These are phyloP conservation scores for Exophiala alcalophila DNA, from an alignment of 2,329 filamentous ascomycete genomes.

Conservation along the genomic window DNA sequence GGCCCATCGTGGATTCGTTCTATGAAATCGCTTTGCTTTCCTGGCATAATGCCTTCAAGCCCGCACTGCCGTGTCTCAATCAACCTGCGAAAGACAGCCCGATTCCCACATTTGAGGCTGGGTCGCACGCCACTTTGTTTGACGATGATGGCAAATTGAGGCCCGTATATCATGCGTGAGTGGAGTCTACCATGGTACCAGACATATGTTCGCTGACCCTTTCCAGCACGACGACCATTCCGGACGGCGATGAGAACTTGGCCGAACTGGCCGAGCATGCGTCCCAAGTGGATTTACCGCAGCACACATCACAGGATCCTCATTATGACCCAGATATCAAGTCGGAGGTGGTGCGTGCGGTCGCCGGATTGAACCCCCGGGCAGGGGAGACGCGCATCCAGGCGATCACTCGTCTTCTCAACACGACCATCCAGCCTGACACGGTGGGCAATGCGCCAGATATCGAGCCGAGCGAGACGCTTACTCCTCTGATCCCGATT, in stretches of 20 bases:
- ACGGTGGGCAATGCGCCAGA: slow-evolving; percentile 56
- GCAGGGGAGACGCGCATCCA: slow-evolving; percentile 54
- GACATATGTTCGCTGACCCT: slow-evolving; percentile 9
- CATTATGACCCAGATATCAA: slow-evolving; percentile 63
- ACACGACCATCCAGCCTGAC: slow-evolving; percentile 55
- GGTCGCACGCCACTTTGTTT: slow-evolving; percentile 24
- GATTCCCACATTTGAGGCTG: slow-evolving; percentile 29
- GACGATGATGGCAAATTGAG: slow-evolving; percentile 20
- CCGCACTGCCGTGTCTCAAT: slow-evolving; percentile 56
- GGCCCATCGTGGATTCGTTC: slow-evolving; percentile 70
- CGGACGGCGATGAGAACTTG: slow-evolving; percentile 17
- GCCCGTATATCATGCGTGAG: slow-evolving; percentile 21
- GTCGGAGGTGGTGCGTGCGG: slow-evolving; percentile 61
- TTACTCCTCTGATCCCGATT: slow-evolving; percentile 65
- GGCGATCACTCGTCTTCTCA: slow-evolving; percentile 64
- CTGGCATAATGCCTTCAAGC: slow-evolving; percentile 64
- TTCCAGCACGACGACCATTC: slow-evolving; percentile 10
- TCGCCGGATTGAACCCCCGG: slow-evolving; percentile 54
- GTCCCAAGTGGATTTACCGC: slow-evolving; percentile 40
- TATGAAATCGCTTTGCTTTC: slow-evolving; percentile 72
- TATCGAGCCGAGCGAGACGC: slow-evolving; percentile 49
- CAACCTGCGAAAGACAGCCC: slow-evolving; percentile 45
- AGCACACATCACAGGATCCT: slow-evolving; percentile 58
- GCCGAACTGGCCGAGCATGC: slow-evolving; percentile 22
- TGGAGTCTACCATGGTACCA: neutral